Percentiles rank a stretch among this genome's conserved stretches.
These are phyloP conservation scores for Lolium multiflorum DNA, from an alignment of 176 grass and related monocot genomes.

Conservation along the genomic window DNA sequence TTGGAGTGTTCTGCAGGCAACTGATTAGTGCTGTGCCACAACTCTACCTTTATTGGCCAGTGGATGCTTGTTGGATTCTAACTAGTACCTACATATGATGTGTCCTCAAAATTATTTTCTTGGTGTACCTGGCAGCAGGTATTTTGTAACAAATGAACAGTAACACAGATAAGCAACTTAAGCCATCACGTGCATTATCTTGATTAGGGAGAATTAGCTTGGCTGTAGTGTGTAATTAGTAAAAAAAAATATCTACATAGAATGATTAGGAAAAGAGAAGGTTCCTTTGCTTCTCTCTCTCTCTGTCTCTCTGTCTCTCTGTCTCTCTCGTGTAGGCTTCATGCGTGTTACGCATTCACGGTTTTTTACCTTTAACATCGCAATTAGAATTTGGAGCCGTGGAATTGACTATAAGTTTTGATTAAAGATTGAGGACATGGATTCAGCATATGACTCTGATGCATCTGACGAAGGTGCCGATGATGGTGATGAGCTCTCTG, in stretches of 20 bases:
- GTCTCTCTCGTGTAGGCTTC: not conserved
- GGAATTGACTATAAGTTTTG: slow-evolving; percentile 66
- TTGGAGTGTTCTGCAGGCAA: slow-evolving; percentile 30
- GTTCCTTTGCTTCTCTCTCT: not conserved
- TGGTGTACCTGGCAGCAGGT: not conserved
- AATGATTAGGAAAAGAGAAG: slow-evolving; percentile 9
- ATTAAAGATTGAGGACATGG: slow-evolving; percentile 74
- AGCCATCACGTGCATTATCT: not conserved
- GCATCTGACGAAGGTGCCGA: slow-evolving; percentile 66
- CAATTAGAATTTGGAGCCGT: slow-evolving; percentile 47
- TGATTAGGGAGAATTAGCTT: not conserved
- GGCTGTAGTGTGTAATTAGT: not conserved
- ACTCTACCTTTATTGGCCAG: slow-evolving; percentile 30
- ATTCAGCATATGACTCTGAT: slow-evolving; percentile 60
- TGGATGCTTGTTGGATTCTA: slow-evolving; percentile 25
- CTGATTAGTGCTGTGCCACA: slow-evolving; percentile 21
- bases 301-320: not conserved
- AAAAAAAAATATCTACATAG: slow-evolving; percentile 14
- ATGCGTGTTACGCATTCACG: slow-evolving; percentile 44
- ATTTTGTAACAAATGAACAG: slow-evolving; percentile 29
- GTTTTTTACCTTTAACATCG: slow-evolving; percentile 51
- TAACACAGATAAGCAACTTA: not conserved
- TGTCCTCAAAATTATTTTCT: slow-evolving; percentile 8
- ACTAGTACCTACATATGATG: not conserved
- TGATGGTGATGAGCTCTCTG: slow-evolving; percentile 80